Evolutionary conservation across 345 rosid genomes (phyloP).

Genomic region (Clausena lansium): DNA sequence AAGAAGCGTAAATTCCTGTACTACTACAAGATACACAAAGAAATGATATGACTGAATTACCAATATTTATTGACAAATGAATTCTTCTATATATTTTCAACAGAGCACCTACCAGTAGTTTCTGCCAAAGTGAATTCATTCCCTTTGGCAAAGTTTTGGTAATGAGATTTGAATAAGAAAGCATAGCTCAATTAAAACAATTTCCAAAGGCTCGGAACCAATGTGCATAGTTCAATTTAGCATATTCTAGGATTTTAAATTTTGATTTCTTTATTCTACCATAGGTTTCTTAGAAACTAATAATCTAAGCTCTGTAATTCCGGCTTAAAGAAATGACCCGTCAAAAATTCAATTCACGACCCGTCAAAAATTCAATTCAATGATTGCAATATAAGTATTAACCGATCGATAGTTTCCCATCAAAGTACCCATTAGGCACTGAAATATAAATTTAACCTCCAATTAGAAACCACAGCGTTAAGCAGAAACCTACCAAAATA

Average conservation of each 20-base stretch:
- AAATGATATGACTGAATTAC: not conserved
- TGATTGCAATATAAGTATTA: not conserved
- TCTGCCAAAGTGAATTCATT: not conserved
- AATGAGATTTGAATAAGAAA: not conserved
- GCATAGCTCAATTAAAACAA: not conserved
- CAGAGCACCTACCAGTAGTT: not conserved
- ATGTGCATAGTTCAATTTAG: not conserved
- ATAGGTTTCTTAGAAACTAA: not conserved
- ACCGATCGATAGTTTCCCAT: not conserved
- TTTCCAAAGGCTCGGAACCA: not conserved
- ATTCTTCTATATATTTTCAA: not conserved
- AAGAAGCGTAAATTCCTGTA: not conserved
- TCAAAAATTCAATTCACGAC: not conserved
- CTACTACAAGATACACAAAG: not conserved
- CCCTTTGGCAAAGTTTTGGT: too few species aligned
- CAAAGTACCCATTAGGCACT: not conserved
- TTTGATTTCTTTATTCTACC: not conserved
- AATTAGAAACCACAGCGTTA: not conserved
- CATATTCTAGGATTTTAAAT: not conserved
- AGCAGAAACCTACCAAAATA: conserved; percentile 11
- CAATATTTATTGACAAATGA: not conserved
- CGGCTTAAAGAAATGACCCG: not conserved
- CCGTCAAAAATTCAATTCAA: not conserved
- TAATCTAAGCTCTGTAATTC: not conserved
- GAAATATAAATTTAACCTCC: not conserved